phyloP scores from a whole-genome alignment of 1,284 basidiomycete species.

The Porogramme epimiltina region DNA sequence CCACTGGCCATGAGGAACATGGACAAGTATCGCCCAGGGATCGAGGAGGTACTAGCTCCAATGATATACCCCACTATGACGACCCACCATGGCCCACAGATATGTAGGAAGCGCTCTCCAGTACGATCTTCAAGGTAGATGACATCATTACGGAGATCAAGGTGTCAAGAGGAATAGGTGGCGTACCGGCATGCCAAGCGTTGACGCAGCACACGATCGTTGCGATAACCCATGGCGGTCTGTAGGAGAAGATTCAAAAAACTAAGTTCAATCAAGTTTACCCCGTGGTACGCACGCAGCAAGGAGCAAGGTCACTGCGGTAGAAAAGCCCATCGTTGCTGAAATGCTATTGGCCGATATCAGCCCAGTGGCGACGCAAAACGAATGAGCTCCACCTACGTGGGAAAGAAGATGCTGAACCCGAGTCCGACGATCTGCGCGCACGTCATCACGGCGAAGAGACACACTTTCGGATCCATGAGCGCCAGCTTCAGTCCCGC shows the following conservation, averaged over 20 bases:
- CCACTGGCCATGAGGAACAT: constrained; percentile 67
- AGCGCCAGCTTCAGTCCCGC: constrained; percentile 61
- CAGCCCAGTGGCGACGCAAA: not conserved
- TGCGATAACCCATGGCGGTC: constrained; percentile 69
- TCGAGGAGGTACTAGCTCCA: constrained; percentile 53
- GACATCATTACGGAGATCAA: not conserved
- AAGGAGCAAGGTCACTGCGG: constrained; percentile 60
- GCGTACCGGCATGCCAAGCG: constrained; percentile 66
- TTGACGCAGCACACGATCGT: constrained; percentile 57
- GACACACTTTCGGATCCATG: constrained; percentile 60
- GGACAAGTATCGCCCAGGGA: constrained; percentile 60
- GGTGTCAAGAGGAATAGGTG: no score
- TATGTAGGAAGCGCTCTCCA: constrained; percentile 72
- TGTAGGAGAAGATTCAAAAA: constrained; percentile 26
- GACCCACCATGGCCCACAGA: constrained; percentile 60
- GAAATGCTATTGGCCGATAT: no score
- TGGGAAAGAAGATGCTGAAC: constrained; percentile 77
- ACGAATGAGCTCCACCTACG: constrained; percentile 46
- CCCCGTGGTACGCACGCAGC: constrained; percentile 64
- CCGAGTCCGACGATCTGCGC: constrained; percentile 61
- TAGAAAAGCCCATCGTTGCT: constrained; percentile 63
- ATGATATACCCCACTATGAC: constrained; percentile 67
- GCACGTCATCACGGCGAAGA: constrained; percentile 59
- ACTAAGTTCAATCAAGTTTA: no score
- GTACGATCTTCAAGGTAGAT: constrained; percentile 41